Conservation (phyloP, 2,329 filamentous ascomycete species). For the Colletotrichum sp. region DNA sequence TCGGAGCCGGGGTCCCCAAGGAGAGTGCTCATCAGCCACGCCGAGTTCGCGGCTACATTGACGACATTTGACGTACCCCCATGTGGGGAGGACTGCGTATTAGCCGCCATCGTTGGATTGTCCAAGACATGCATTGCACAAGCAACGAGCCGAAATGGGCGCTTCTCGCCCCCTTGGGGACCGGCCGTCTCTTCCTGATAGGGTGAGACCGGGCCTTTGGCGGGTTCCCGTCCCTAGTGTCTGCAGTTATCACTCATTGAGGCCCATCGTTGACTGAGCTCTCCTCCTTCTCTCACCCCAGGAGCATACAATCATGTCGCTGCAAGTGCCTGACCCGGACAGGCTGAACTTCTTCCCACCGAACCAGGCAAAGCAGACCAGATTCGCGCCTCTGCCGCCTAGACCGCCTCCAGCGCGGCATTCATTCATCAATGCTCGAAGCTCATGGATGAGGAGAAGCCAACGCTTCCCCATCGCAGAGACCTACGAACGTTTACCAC, state of each 20-base stretch:
- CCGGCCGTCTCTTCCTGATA: neutral
- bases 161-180: neutral
- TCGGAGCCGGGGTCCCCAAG: neutral
- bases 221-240: neutral
- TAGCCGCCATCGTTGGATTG: neutral
- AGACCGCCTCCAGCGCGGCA: conserved; percentile 1
- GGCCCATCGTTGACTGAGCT: conserved; percentile 6
- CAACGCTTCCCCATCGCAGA: neutral
- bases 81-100: neutral
- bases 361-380: conserved; percentile 13
- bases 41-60: neutral
- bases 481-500: neutral
- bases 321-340: conserved; percentile 13
- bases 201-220: neutral
- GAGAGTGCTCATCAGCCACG: conserved; percentile 5
- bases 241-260: conserved; percentile 16
- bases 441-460: conserved; percentile 19
- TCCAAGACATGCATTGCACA: conserved; percentile 8
- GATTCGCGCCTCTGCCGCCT: conserved; percentile 15
- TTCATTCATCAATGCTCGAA: conserved; percentile 3
- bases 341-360: conserved; percentile 5
- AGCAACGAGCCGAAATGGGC: conserved; percentile 4
- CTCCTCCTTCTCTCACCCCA: neutral
- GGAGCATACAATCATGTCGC: conserved; percentile 7
- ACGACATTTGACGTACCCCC: neutral